These are phyloP conservation scores for Metschnikowia reukaufii DNA, from an alignment of 805 yeast genomes.

Conservation along the genomic window DNA sequence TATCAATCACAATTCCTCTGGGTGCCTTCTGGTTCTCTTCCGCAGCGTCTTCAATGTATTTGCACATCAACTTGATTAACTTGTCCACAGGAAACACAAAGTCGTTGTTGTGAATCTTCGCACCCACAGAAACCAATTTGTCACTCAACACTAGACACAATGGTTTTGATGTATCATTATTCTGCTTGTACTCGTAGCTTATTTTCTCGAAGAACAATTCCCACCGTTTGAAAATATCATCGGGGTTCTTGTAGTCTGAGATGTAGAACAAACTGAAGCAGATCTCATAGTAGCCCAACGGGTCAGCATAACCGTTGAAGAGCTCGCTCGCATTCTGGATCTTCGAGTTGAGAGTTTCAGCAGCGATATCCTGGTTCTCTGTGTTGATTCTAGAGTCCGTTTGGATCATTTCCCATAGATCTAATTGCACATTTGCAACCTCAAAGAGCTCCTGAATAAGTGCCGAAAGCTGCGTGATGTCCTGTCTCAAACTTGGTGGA, in stretches of 20 bases:
- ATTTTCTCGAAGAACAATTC: slow-evolving; percentile 60
- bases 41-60: slow-evolving; percentile 45
- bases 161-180: slow-evolving; percentile 27
- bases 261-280: slow-evolving; percentile 76
- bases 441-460: slow-evolving; percentile 78
- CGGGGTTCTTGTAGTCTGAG: slow-evolving; percentile 81
- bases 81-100: slow-evolving; percentile 77
- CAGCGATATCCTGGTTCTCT: slow-evolving; percentile 51
- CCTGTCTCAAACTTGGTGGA: slow-evolving; percentile 73
- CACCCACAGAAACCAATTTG: slow-evolving; percentile 54
- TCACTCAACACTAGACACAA: slow-evolving; percentile 39
- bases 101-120: slow-evolving; percentile 65
- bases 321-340: slow-evolving; percentile 74
- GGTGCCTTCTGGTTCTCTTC: slow-evolving; percentile 38
- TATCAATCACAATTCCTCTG: slow-evolving; percentile 58
- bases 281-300: slow-evolving; percentile 81
- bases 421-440: slow-evolving; percentile 83
- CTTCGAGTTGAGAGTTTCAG: slow-evolving; percentile 56
- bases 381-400: slow-evolving; percentile 51
- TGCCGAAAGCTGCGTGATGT: slow-evolving; percentile 67
- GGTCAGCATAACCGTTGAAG: slow-evolving; percentile 84
- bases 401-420: slow-evolving; percentile 50
- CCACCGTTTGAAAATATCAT: slow-evolving; percentile 83
- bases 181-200: slow-evolving; percentile 32
- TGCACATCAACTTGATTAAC: slow-evolving; percentile 63